These are phyloP conservation scores for Paralagenidium karlingii DNA, from an alignment of 352 stramenopile species.

Conservation along the genomic window DNA sequence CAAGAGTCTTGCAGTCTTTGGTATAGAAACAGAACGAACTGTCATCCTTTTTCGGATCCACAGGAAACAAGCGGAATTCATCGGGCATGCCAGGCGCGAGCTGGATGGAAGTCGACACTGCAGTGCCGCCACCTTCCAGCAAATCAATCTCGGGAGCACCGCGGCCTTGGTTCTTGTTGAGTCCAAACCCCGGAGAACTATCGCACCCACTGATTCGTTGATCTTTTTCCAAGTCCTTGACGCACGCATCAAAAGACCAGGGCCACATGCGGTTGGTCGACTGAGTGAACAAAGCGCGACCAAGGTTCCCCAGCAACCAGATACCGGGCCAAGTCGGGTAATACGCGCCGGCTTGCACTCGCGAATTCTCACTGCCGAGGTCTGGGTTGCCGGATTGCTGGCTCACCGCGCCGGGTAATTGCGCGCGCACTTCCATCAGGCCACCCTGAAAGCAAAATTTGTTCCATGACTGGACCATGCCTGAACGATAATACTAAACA, in stretches of 20 bases:
- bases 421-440: conserved; percentile 71
- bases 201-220: conserved; percentile 79
- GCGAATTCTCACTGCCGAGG: conserved; percentile 6
- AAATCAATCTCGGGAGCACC: conserved; percentile 92
- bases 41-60: neutral
- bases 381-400: conserved; percentile 27
- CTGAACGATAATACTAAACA: conserved; percentile 25
- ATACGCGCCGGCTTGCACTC: conserved; percentile 15
- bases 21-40: conserved; percentile 4
- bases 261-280: conserved; percentile 90
- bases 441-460: conserved; percentile 90
- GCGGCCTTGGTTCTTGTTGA: conserved; percentile 72
- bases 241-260: conserved; percentile 87
- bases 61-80: conserved; percentile 10
- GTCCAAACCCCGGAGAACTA: conserved; percentile 69
- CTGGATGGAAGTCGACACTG: conserved; percentile 61
- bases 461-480: conserved; percentile 88
- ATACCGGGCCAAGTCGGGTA: conserved; percentile 85
- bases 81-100: conserved; percentile 46
- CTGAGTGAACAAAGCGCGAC: conserved; percentile 84
- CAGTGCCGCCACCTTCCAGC: conserved; percentile 70
- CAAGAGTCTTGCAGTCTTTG: conserved; percentile 4
- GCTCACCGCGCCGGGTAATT: conserved; percentile 52
- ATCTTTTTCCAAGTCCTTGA: conserved; percentile 15
- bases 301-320: conserved; percentile 91